Evolutionary conservation across 1,139 yeast species (phyloP), one percentile per base, ranked within the genome.

Genomic region (Saccharomyces pastorianus): DNA sequence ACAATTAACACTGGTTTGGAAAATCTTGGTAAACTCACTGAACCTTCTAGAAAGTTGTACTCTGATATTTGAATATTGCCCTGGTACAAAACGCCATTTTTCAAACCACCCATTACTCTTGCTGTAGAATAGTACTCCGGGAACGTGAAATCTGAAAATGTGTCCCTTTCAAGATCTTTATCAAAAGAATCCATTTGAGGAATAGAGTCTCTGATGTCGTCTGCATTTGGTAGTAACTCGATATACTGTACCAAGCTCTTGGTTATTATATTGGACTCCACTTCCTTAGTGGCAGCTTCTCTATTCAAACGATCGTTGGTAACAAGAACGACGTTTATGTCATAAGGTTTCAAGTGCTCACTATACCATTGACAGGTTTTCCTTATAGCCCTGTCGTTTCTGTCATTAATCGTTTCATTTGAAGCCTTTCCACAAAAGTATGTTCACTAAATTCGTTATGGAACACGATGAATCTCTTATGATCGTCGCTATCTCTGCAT

Each of bases 301-400:
- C 83, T 74, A 68, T 88, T 90, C 51, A 79, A 82, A 47, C 77
- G 78, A 68, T 93, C 98, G 64, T 91, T 87, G 34, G 96, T 83
- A 25, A 95, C 75, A 53, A 93, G 76, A 0, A 91, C 75, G 5
- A 86, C 73, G 31, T 75, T 74, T 44, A 88, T 78, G 2, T 71
- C 75, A 3, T 67, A 61, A 3, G 72, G 64, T 49, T 73, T 71
- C 48, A 95, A 72, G 72, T 95, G 99, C 14, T 71, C 63, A 28
- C 78, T 70, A 68, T 83, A 93, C 89, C 93, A 95, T 48, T 76
- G 68, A 28, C 86, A 83, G 13, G 87, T 82, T 56, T 76, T 78
- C 68, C 98, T 79, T 53, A 95, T 90, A 17, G 97, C 91, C 61
- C 97, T 76, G 71, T 93, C 98, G 65, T 93, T 93, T 67, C 95